These are phyloP conservation scores for Xylariaceae sp. DNA, from an alignment of 2,329 filamentous ascomycete genomes.

Conservation along the genomic window DNA sequence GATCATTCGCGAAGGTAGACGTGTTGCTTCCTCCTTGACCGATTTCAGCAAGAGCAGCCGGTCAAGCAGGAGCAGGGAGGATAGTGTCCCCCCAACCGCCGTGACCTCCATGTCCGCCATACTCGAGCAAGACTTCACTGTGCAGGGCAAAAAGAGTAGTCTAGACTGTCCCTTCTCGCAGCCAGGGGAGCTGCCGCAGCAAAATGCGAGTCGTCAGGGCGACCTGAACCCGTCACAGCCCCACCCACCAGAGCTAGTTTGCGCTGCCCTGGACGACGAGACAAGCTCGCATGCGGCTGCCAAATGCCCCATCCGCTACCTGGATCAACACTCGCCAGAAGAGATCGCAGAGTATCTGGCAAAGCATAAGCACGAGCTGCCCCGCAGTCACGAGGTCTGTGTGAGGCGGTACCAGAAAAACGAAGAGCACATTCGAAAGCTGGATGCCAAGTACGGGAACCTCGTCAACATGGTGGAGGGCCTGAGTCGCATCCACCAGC, in stretches of 20 bases:
- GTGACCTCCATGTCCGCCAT: slow-evolving; percentile 55
- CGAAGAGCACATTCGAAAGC: slow-evolving; percentile 73
- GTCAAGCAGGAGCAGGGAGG: slow-evolving; percentile 44
- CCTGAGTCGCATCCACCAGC: slow-evolving; percentile 77
- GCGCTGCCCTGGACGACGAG: slow-evolving; percentile 56
- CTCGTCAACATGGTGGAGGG: slow-evolving; percentile 92
- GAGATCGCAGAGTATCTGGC: slow-evolving; percentile 92
- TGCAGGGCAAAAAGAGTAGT: slow-evolving; percentile 68
- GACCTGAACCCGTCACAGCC: slow-evolving; percentile 47
- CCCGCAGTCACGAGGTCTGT: slow-evolving; percentile 88
- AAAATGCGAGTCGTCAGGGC: slow-evolving; percentile 19
- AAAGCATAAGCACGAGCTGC: slow-evolving; percentile 89
- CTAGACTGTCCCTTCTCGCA: slow-evolving; percentile 72
- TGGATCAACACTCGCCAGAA: slow-evolving; percentile 87
- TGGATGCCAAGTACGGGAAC: slow-evolving; percentile 91
- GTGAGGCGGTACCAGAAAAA: slow-evolving; percentile 84
- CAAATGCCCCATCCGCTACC: slow-evolving; percentile 86
- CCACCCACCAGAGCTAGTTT: slow-evolving; percentile 52
- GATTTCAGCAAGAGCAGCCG: slow-evolving; percentile 44
- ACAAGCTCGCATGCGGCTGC: slow-evolving; percentile 44
- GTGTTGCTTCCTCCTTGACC: slow-evolving; percentile 43
- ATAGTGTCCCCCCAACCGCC: slow-evolving; percentile 36
- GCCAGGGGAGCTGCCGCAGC: slow-evolving; percentile 26
- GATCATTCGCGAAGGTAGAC: slow-evolving; percentile 57
- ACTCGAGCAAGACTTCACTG: slow-evolving; percentile 86